Base-by-base conservation (phyloP, 129 eudicot genomes). In the Escallonia herrerae region DNA sequence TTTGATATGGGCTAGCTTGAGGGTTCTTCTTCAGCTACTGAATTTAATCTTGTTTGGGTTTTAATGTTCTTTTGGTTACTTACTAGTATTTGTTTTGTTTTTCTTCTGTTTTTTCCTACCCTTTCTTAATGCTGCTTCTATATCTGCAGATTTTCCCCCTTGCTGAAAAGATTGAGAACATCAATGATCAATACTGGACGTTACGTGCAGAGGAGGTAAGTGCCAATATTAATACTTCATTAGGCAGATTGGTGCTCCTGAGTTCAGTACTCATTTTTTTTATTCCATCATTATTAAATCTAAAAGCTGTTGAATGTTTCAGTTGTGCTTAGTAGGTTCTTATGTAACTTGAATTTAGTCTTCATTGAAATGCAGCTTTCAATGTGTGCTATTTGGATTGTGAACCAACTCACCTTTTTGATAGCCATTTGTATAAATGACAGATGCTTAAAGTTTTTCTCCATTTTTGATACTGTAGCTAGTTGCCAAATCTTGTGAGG, bases 191-290 rank as follows among this genome's bases (percentile, higher is more conserved):
- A 59, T 90, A 82, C 77, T 87, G 89, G 95, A 84, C 95, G 6
- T 68, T 90, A 73, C 91, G 95, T n/a, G 97, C 95, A 68, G 97
- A 90, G 73, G 97, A 90, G 97, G 97, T 87, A 69, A 72, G 68
- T 67, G 41, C 61, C 53, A 8, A 69, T 53, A 13, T 53, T 53
- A 11, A 13, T 53, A 22, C 1, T 22, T 22, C 33, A 22, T 22
- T 22, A 22, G 33, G 33, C 33, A 22, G 33, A 22, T 22, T 22
- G 33, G 33, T 22, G 1, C 33, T 22, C 33, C 33, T 22, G 33
- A 22, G 33, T 22, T 22, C 0, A 22, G 33, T 22, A 22, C 33
- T 22, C 33, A 22, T 22, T 22, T 22, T 22, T 22, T 22, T 22
- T 22, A 22, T 22, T 22, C 33, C 33, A 22, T 22, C 33, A 22